Conservation (phyloP, 1,284 basidiomycete genomes). For the Waitea zeae region DNA sequence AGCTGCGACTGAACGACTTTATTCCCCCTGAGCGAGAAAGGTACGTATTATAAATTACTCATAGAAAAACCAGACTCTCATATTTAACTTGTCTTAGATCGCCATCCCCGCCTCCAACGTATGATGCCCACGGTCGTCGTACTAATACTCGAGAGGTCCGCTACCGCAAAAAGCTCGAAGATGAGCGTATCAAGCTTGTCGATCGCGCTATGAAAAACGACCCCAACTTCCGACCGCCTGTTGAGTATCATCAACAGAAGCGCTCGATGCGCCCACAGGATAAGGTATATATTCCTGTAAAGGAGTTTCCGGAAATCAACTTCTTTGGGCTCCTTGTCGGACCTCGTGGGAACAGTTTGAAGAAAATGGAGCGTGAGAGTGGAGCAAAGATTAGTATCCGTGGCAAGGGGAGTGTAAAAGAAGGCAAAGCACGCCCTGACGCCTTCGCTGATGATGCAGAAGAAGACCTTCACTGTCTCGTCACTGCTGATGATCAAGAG, state of each 20-base stretch:
- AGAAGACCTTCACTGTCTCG: conserved; percentile 97
- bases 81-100: conserved; percentile 47
- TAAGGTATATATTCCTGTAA: conserved; percentile 98
- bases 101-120: conserved; percentile 92
- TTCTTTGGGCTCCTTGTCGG: conserved; percentile 98
- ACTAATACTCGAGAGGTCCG: conserved; percentile 98
- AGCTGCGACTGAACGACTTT: conserved; percentile 85
- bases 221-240: conserved; percentile 91
- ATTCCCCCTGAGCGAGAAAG: conserved; percentile 92
- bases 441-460: conserved; percentile 92
- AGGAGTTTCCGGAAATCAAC: conserved; percentile 99
- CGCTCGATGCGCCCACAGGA: conserved; percentile 84
- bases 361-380: conserved; percentile 97
- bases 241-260: conserved; percentile 91
- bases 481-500: conserved; percentile 84
- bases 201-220: conserved; percentile 96
- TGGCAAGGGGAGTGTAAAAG: conserved; percentile 97
- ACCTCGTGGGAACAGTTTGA: conserved; percentile 95
- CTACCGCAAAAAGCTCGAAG: conserved; percentile 95
- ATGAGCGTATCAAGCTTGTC: conserved; percentile 86
- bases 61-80: not conserved
- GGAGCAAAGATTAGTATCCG: conserved; percentile 98
- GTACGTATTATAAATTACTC: conserved; percentile 24
- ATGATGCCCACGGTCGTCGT: conserved; percentile 91
- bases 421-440: conserved; percentile 90